phyloP scores from a whole-genome alignment of 768 basidiomycete species.

The Termitomyces sp. region DNA sequence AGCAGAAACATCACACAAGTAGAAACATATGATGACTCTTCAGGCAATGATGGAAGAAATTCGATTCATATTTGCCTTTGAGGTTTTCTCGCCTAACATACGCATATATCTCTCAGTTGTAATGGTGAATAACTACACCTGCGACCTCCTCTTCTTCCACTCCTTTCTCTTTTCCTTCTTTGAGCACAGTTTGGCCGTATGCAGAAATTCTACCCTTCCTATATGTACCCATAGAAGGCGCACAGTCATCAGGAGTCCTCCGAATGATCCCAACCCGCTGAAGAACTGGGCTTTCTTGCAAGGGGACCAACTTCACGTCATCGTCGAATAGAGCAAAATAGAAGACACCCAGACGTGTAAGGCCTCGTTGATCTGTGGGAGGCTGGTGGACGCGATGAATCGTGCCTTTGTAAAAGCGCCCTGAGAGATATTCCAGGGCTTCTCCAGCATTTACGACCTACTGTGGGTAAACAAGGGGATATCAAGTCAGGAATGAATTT shows the following conservation, averaged over 20 bases:
- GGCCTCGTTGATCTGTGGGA: slow-evolving; percentile 36
- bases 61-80: background rate
- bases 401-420: slow-evolving; percentile 42
- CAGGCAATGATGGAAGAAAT: background rate
- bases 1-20: background rate
- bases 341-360: slow-evolving; percentile 40
- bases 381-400: slow-evolving; percentile 47
- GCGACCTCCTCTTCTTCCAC: slow-evolving; percentile 41
- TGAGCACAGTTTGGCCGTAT: slow-evolving; percentile 33
- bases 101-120: slow-evolving; percentile 26
- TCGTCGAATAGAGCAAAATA: slow-evolving; percentile 43
- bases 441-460: slow-evolving; percentile 44
- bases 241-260: slow-evolving; percentile 26
- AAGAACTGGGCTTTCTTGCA: slow-evolving; percentile 35
- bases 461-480: background rate
- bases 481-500: background rate
- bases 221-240: slow-evolving; percentile 38
- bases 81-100: background rate
- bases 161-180: slow-evolving; percentile 25
- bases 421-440: slow-evolving; percentile 40
- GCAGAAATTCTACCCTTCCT: slow-evolving; percentile 31
- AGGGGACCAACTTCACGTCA: slow-evolving; percentile 33
- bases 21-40: background rate
- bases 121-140: slow-evolving; percentile 42
- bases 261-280: slow-evolving; percentile 28